These are phyloP conservation scores for Hyparrhenia diplandra DNA, from an alignment of 176 grass and related monocot species.

Conservation along the genomic window DNA sequence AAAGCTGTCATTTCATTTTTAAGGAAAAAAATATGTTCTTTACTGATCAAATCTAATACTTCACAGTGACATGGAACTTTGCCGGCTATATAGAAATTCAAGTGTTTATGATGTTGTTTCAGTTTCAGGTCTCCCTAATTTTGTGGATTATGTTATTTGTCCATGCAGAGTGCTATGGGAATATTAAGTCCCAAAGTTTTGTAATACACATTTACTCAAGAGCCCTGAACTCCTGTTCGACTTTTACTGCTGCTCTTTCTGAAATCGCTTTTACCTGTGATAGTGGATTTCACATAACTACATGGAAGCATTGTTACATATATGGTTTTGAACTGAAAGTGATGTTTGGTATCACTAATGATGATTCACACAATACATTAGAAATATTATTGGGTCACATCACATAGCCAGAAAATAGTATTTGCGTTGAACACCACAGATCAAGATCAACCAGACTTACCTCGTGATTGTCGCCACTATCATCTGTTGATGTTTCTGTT, in stretches of 20 bases:
- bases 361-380: background rate
- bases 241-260: background rate
- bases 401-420: constrained; percentile 20
- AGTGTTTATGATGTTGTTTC: background rate
- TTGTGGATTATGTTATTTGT: no score
- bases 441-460: constrained; percentile 29
- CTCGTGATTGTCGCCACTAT: constrained; percentile 64
- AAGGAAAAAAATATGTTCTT: background rate
- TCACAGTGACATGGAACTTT: background rate
- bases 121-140: background rate
- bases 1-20: background rate
- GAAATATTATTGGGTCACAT: background rate
- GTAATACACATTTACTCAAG: constrained; percentile 13
- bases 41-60: background rate
- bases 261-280: background rate
- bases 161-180: constrained; percentile 8
- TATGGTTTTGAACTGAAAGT: constrained; percentile 14
- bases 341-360: constrained; percentile 1
- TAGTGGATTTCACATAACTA: background rate
- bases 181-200: background rate
- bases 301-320: background rate
- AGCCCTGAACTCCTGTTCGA: constrained; percentile 3
- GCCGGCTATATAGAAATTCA: background rate
- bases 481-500: constrained; percentile 94
- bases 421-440: background rate